Percentiles rank a stretch among this genome's conserved stretches.
These are phyloP conservation scores for Effrenium voratum DNA, from an alignment of 73 alveolate species.

Conservation along the genomic window DNA sequence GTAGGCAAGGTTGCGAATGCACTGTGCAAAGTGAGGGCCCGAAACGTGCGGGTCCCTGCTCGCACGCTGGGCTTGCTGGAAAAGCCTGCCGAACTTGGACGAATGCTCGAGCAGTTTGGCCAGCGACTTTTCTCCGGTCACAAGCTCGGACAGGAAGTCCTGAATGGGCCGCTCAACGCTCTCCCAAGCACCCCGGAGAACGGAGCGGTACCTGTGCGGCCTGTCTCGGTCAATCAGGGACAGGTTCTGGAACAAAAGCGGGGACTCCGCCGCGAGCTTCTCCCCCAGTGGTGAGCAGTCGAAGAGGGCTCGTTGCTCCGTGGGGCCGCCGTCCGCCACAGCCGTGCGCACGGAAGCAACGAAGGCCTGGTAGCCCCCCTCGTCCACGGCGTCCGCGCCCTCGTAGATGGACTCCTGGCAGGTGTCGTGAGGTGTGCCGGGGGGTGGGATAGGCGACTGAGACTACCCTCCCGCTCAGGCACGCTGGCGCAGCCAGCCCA, in stretches of 20 bases:
- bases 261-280: not conserved
- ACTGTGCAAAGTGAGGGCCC: not conserved
- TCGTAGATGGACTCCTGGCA: no score
- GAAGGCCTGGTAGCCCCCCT: not conserved
- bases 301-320: not conserved
- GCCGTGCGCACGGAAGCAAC: not conserved
- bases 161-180: not conserved
- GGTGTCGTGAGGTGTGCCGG: no score
- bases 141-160: not conserved
- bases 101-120: not conserved
- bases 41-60: not conserved
- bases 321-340: constrained; percentile 29
- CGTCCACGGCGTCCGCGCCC: not conserved
- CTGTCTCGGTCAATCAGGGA: constrained; percentile 4
- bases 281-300: not conserved
- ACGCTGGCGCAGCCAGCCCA: no score
- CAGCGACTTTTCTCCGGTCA: not conserved
- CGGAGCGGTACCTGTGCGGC: not conserved
- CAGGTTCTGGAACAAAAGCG: not conserved
- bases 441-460: no score
- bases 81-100: not conserved
- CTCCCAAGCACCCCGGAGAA: not conserved
- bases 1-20: not conserved
- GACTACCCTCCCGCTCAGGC: no score
- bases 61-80: not conserved